Base-by-base conservation (phyloP, 2,329 filamentous ascomycete species). In the Alternaria burnsii region DNA sequence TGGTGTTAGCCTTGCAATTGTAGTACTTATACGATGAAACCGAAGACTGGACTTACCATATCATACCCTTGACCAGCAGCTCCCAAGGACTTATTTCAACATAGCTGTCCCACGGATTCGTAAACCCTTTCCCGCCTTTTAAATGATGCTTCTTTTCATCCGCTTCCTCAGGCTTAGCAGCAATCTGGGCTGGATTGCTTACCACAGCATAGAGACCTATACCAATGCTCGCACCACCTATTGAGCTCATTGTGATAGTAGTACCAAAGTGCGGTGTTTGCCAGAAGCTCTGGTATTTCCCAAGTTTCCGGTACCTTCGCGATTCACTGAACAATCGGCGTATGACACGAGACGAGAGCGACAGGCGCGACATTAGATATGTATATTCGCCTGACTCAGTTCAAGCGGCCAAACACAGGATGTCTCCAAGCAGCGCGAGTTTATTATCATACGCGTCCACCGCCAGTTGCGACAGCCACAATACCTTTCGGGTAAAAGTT, bases 41-140 rank as follows among this genome's bases (percentile, higher is more conserved):
- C 30, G 11, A 11, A 46, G 32, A 11, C 18, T 12, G n/a, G 16
- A 62, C 75, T 47, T 71, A 82, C 81, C 73, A 76, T 1, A 80
- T 28, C 59, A 85, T 76, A 3, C 56, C 55, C 36, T 69, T 75
- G 53, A 64, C 57, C 6, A 78, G 30, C 26, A 86, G 78, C 16
- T 73, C 43, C 28, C 64, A 68, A 7, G 53, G 67, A 47, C 62
- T 72, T 14, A 76, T 68, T 5, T 85, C 81, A 12, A 58, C 65
- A 67, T 81, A 87, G n/a, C 83, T 85, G 6, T 82, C 79, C 85
- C 85, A 87, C 0, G 85, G 85, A 72, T 87, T 87, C n/a, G 73
- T 72, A 68, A 86, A 87, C 5, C 85, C 85, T 58, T 83, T 85
- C 12, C 83, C 83, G 64, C 81, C 69, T 69, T 83, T 82, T 57